Base-by-base conservation (phyloP, 257 asterid species). In the Plantago major region DNA sequence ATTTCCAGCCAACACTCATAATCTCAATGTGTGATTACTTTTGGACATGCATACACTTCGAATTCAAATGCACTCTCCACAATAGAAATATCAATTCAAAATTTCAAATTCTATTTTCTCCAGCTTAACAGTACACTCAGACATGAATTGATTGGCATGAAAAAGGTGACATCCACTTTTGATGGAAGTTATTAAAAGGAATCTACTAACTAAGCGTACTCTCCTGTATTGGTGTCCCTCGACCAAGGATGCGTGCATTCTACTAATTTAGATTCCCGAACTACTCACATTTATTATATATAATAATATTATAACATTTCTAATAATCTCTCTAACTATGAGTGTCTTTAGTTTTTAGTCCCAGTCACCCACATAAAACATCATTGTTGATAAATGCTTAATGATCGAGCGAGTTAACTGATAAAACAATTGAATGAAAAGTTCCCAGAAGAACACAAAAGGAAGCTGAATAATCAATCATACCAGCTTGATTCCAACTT, bases 401-500 rank as follows among this genome's bases (percentile, higher is more conserved):
- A 48, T 15, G n/a, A 48, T n/a, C 54, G 11, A 48, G 30, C 17
- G n/a, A 53, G 51, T 16, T 6, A 46, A 46, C 16, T 5, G 9
- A 46, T 13, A 46, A 46, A 11, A 16, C 51, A 46, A 11, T 11
- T 10, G 9, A 2, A 46, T 5, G 51, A 46, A 46, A 46, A 9
- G 7, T 46, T n/a, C n/a, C n/a, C n/a, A n/a, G n/a, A 22, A 26
- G 38, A 63, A 64, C 58, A 10, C 30, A 42, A 15, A 38, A 50
- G 68, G 17, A 22, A 11, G 53, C 52, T 46, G 64, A 48, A 67
- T 51, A 42, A 65, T 64, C 14, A 65, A 70, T 64, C 50, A 66
- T 78, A 90, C 98, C 89, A 85, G 83, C 85, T 90, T 90, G 67
- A 90, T 73, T 54, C 88, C 98, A 18, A 88, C 94, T 88, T 90